Conservation (phyloP, 2,329 filamentous ascomycete species). For the Colletotrichum falcatum region DNA sequence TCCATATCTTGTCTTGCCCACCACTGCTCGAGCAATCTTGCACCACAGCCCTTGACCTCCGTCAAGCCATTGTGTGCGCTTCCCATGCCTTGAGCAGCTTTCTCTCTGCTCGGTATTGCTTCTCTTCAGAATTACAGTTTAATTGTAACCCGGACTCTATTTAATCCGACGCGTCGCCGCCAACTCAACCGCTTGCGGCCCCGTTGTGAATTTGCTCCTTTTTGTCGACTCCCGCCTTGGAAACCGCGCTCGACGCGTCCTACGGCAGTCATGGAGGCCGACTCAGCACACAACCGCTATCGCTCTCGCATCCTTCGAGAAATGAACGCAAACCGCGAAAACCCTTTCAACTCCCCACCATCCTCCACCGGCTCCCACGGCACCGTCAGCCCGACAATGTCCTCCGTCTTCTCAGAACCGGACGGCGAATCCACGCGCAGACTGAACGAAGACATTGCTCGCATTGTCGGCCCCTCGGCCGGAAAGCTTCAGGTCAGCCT, state of each 20-base stretch:
- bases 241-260: conserved; percentile 39
- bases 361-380: conserved; percentile 70
- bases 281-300: conserved; percentile 54
- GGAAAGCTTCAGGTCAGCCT: conserved; percentile 56
- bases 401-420: conserved; percentile 64
- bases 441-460: conserved; percentile 62
- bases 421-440: conserved; percentile 66
- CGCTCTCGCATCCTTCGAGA: conserved; percentile 63
- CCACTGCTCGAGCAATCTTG: conserved; percentile 15
- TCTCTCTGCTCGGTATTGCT: conserved; percentile 38
- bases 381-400: conserved; percentile 65
- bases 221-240: conserved; percentile 26
- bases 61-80: conserved; percentile 32
- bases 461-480: conserved; percentile 53
- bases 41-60: conserved; percentile 21
- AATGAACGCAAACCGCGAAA: conserved; percentile 64
- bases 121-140: conserved; percentile 36
- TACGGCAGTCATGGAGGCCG: conserved; percentile 54
- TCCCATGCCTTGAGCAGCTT: conserved; percentile 36
- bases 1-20: conserved; percentile 28
- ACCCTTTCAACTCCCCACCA: conserved; percentile 69
- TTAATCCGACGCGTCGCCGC: conserved; percentile 27
- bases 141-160: background rate
- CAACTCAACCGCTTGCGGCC: conserved; percentile 19
- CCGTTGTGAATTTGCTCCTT: conserved; percentile 29